These are phyloP conservation scores for Allium fistulosum DNA, from an alignment of 106 monocot species.

Conservation along the genomic window DNA sequence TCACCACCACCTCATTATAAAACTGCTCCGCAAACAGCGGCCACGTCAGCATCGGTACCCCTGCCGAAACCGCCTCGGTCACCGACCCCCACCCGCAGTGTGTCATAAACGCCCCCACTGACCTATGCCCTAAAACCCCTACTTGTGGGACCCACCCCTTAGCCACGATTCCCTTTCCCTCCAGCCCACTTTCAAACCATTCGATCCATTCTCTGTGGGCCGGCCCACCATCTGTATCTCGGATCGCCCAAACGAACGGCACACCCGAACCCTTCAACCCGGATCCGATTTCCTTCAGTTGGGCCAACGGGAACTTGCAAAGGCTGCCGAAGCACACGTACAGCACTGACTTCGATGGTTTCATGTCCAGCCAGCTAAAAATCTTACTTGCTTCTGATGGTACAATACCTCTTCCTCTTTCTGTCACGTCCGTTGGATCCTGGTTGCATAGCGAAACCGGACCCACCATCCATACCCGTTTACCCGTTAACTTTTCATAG, in stretches of 20 bases:
- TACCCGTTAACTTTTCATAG: constrained; percentile 20
- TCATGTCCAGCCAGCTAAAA: constrained; percentile 25
- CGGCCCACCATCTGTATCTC: background rate
- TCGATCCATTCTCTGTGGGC: background rate
- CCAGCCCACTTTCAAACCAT: background rate
- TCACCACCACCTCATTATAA: constrained; percentile 35
- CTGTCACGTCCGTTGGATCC: constrained; percentile 5
- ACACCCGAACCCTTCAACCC: constrained; percentile 26
- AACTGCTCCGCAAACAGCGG: constrained; percentile 41
- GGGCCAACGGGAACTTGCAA: constrained; percentile 16
- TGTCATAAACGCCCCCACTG: constrained; percentile 35
- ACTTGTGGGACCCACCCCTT: constrained; percentile 26
- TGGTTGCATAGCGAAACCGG: constrained; percentile 22
- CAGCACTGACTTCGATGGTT: constrained; percentile 16
- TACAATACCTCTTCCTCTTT: constrained; percentile 9
- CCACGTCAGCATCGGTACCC: constrained; percentile 36
- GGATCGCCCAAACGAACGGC: constrained; percentile 30
- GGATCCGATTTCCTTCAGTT: constrained; percentile 24
- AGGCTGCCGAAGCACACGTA: constrained; percentile 43
- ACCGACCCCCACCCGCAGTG: constrained; percentile 47
- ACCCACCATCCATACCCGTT: constrained; percentile 25
- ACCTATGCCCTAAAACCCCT: constrained; percentile 15
- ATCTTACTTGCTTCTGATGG: constrained; percentile 2
- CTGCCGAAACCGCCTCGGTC: constrained; percentile 28
- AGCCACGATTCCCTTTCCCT: constrained; percentile 11